A percentile compares a stretch with the other conserved stretches of the same genome.
These are phyloP conservation scores for Polygonum maritimum DNA, from an alignment of 148 eudicot genomes.

Conservation along the genomic window DNA sequence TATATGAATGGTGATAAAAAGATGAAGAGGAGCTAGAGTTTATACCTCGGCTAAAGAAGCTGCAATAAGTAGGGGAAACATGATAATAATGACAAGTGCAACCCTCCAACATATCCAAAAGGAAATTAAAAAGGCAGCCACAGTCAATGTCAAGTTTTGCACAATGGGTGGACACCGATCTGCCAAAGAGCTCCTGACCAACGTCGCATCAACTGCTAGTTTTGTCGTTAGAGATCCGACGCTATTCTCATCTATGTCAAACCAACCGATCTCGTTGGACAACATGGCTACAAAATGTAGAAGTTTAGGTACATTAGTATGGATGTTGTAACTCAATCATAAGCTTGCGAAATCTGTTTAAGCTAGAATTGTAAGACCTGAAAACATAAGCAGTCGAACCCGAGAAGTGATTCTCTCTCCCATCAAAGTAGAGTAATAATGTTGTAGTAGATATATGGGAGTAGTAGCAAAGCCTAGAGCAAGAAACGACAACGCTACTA, in stretches of 20 bases:
- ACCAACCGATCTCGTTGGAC: slow-evolving; percentile 62
- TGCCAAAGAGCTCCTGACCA: slow-evolving; percentile 56
- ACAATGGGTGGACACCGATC: slow-evolving; percentile 54
- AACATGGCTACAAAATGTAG: slow-evolving; percentile 41
- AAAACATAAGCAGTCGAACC: slow-evolving; percentile 51
- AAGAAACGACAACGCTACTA: slow-evolving; percentile 37
- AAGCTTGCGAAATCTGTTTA: background rate
- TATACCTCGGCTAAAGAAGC: slow-evolving; percentile 57
- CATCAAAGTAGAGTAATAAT: slow-evolving; percentile 56
- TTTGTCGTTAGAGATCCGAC: slow-evolving; percentile 49
- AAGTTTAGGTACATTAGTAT: no score
- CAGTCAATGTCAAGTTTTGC: slow-evolving; percentile 46
- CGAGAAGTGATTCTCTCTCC: slow-evolving; percentile 65
- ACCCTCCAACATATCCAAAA: slow-evolving; percentile 61
- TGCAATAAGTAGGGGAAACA: slow-evolving; percentile 55
- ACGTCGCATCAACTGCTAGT: slow-evolving; percentile 58
- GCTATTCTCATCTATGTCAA: slow-evolving; percentile 49
- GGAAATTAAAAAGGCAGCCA: slow-evolving; percentile 48
- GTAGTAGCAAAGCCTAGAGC: slow-evolving; percentile 36
- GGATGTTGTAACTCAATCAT: background rate
- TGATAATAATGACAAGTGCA: slow-evolving; percentile 38
- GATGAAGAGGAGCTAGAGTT: background rate
- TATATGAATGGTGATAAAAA: no score
- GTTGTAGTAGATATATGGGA: slow-evolving; percentile 52
- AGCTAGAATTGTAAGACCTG: slow-evolving; percentile 29